Evolutionary conservation across 2,329 filamentous ascomycete genomes (phyloP).

Genomic region (Xylaria sp.): DNA sequence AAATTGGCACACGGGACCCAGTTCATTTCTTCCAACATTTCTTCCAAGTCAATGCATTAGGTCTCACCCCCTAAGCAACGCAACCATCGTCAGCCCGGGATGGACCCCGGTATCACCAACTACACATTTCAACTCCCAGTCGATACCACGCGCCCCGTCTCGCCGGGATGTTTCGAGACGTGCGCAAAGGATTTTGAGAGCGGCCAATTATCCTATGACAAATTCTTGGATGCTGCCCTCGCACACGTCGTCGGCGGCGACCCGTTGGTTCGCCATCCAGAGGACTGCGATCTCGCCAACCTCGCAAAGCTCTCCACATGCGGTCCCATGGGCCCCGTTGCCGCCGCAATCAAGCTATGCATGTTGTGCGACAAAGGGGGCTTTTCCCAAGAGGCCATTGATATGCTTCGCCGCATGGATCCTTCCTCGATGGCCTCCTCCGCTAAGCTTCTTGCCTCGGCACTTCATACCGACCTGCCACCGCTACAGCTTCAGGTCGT

Average conservation of each 20-base stretch:
- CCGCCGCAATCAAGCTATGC: not conserved
- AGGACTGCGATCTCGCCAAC: not conserved
- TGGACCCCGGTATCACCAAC: not conserved
- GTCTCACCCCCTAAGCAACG: too few relatives aligned
- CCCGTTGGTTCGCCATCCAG: not conserved
- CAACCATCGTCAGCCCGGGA: too few relatives aligned
- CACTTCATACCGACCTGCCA: not conserved
- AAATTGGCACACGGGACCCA: too few relatives aligned
- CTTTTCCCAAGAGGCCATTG: not conserved
- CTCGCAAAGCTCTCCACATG: not conserved
- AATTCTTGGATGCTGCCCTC: not conserved
- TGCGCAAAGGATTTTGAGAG: not conserved
- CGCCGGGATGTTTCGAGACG: not conserved
- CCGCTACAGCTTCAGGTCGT: not conserved
- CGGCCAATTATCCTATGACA: not conserved
- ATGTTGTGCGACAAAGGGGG: not conserved
- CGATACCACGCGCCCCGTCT: not conserved
- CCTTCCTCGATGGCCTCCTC: not conserved
- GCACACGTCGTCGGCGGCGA: not conserved
- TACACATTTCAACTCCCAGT: not conserved
- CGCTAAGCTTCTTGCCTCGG: not conserved
- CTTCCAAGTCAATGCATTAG: too few relatives aligned
- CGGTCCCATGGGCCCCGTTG: not conserved
- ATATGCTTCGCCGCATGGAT: not conserved
- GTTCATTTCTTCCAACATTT: too few relatives aligned